These are phyloP conservation scores for Boechera divaricarpa DNA, from an alignment of 345 rosid genomes.

Conservation along the genomic window DNA sequence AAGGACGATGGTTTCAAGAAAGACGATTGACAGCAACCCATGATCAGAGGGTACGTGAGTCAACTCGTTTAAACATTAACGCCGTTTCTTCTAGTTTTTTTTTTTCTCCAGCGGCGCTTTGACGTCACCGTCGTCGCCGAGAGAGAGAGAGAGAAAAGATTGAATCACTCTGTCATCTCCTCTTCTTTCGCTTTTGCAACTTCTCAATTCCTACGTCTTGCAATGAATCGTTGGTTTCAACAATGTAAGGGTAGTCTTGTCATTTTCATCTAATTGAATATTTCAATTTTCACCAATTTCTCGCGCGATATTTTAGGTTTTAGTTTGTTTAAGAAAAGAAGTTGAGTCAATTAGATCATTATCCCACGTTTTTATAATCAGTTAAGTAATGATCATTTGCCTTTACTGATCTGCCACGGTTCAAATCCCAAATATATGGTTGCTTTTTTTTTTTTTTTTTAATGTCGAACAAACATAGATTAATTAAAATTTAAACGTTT, in stretches of 20 bases:
- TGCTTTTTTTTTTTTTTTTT: too few species aligned
- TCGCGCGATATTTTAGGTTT: slow-evolving; percentile 34
- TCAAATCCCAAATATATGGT: too few species aligned
- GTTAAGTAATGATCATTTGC: too few species aligned
- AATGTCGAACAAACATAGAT: too few species aligned
- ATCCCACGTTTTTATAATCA: background rate
- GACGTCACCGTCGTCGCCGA: slow-evolving; percentile 27
- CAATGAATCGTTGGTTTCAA: slow-evolving; percentile 45
- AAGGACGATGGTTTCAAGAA: slow-evolving; percentile 45
- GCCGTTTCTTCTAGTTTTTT: background rate
- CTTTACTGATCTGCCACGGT: too few species aligned
- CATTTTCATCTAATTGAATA: slow-evolving; percentile 18
- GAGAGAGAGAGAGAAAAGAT: slow-evolving; percentile 11
- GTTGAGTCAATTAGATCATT: background rate
- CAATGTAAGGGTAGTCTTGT: slow-evolving; percentile 44
- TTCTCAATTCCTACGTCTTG: background rate
- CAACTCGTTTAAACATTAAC: slow-evolving; percentile 37
- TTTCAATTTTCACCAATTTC: slow-evolving; percentile 10
- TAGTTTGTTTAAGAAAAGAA: background rate
- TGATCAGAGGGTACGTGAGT: slow-evolving; percentile 44
- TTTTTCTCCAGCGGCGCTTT: slow-evolving; percentile 22
- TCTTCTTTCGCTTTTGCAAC: slow-evolving; percentile 31
- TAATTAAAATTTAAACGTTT: too few species aligned
- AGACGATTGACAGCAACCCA: slow-evolving; percentile 74
- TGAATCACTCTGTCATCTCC: slow-evolving; percentile 27